These are phyloP conservation scores for Eimeria tenella DNA, from an alignment of 169 alveolate genomes.

Conservation along the genomic window DNA sequence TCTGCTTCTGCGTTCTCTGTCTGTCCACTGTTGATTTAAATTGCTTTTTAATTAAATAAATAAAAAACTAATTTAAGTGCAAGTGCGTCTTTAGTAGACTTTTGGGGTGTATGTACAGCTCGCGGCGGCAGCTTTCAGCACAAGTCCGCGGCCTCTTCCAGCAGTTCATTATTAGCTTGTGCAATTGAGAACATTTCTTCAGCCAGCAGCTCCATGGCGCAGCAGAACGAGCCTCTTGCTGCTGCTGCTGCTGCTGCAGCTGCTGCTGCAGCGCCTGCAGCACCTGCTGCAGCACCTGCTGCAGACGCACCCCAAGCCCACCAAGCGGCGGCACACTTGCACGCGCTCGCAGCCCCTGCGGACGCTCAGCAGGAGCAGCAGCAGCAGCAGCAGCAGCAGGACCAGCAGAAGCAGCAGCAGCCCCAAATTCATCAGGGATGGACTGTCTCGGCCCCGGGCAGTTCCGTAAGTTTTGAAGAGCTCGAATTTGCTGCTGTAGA, in stretches of 20 bases:
- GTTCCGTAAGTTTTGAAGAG: neutral
- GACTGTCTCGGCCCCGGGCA: neutral
- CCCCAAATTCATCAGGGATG: neutral
- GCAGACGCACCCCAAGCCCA: neutral
- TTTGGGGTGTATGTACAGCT: too few species aligned
- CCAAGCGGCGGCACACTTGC: neutral
- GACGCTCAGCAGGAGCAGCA: neutral
- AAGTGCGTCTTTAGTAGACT: too few species aligned
- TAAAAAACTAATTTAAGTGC: too few species aligned
- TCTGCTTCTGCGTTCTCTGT: too few species aligned
- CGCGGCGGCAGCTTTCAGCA: neutral
- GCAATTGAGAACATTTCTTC: neutral
- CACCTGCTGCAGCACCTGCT: neutral
- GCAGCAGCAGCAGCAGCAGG: constrained; percentile 12
- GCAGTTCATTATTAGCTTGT: neutral
- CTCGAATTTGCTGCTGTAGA: neutral
- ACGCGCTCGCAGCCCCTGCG: neutral
- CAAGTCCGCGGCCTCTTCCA: neutral
- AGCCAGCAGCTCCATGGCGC: neutral
- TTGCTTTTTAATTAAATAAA: too few species aligned
- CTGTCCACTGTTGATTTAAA: too few species aligned
- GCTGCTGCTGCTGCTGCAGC: constrained; percentile 24
- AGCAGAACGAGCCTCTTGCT: neutral
- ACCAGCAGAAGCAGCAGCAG: constrained; percentile 27
- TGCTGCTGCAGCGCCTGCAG: neutral